phyloP scores from a whole-genome alignment of 73 alveolate species.

The Paramecium sonneborni region DNA sequence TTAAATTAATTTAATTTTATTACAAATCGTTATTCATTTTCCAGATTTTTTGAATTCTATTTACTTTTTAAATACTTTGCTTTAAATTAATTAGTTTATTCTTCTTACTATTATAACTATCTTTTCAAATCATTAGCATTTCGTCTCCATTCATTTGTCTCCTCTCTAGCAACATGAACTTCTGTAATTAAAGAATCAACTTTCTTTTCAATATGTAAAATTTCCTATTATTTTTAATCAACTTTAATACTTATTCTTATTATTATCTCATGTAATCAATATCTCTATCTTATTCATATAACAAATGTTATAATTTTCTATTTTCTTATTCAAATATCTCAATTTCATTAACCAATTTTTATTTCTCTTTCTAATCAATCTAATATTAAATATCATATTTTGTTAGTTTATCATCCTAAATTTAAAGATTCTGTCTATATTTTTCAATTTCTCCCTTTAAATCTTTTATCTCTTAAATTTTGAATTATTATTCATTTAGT shows the following conservation, averaged over 20 bases:
- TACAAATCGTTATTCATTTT: constrained; percentile 29
- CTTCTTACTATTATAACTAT: neutral
- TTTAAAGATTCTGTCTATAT: neutral
- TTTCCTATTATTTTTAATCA: neutral
- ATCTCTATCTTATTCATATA: constrained; percentile 32
- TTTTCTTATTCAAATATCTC: neutral
- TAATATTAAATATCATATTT: constrained; percentile 49
- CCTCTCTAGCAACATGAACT: constrained; percentile 22
- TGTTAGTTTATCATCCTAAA: neutral
- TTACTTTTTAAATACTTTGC: constrained; percentile 33
- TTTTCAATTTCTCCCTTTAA: neutral
- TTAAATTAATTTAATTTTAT: neutral
- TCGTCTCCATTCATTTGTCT: neutral
- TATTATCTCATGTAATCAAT: constrained; percentile 18
- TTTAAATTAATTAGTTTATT: neutral
- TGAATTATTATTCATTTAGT: neutral
- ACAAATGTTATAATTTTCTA: neutral
- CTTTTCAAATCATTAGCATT: constrained; percentile 7
- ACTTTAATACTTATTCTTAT: neutral
- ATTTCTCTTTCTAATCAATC: constrained; percentile 31
- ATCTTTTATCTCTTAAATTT: neutral
- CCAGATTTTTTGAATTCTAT: constrained; percentile 15
- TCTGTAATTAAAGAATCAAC: constrained; percentile 20
- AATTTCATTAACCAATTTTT: neutral
- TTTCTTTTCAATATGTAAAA: constrained; percentile 40